A percentile compares a stretch with the other conserved stretches of the same genome.
Evolutionary conservation across 179 eudicot species (phyloP).

Genomic region (Heliamphora pulchella): DNA sequence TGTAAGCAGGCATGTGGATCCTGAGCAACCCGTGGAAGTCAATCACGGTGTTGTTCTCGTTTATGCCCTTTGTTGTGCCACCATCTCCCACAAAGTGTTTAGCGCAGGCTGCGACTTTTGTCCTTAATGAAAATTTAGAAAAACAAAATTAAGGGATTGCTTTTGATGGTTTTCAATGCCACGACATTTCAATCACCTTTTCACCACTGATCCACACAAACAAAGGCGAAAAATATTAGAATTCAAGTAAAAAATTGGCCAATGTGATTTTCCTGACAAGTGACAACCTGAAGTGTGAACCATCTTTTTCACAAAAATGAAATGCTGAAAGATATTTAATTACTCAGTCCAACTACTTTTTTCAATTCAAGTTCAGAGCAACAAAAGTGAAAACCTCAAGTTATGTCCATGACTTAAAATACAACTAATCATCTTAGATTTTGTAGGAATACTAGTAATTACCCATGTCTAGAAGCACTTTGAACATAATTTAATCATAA

Average conservation of each 20-base stretch:
- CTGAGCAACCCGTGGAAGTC: conserved; percentile 40
- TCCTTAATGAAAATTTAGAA: conserved; percentile 28
- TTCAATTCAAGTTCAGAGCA: too few relatives aligned
- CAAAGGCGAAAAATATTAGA: too few relatives aligned
- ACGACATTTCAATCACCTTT: not conserved
- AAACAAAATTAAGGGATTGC: not conserved
- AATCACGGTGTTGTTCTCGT: conserved; percentile 62
- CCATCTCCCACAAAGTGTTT: conserved; percentile 79
- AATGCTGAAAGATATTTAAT: not conserved
- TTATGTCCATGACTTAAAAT: too few relatives aligned
- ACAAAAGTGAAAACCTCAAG: too few relatives aligned
- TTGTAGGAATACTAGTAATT: too few relatives aligned
- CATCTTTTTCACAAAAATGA: not conserved
- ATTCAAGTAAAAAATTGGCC: not conserved
- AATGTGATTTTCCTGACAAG: not conserved
- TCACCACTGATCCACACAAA: not conserved
- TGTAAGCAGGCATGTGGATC: conserved; percentile 73
- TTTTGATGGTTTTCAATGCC: not conserved
- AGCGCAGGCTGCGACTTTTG: conserved; percentile 68
- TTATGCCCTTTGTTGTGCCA: conserved; percentile 52
- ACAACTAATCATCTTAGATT: too few relatives aligned
- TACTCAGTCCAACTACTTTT: not conserved
- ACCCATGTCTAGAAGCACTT: too few relatives aligned
- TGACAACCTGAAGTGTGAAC: not conserved
- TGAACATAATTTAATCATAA: too few relatives aligned